phyloP scores from a whole-genome alignment of 208 protist genomes.

The Trypanosoma vivax region DNA sequence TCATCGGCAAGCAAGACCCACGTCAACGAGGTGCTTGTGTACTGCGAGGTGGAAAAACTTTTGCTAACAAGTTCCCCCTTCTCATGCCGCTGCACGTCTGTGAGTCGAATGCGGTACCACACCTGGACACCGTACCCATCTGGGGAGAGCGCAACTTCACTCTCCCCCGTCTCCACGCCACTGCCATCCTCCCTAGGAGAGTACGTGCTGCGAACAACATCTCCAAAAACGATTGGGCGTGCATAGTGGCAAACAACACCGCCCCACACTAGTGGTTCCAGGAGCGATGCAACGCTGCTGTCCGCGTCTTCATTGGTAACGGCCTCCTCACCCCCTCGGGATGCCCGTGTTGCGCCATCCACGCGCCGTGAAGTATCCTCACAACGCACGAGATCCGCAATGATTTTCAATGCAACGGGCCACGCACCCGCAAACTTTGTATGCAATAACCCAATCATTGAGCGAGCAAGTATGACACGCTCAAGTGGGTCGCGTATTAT shows the following conservation, averaged over 20 bases:
- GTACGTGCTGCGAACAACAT: slow-evolving; percentile 24
- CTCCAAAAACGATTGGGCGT: slow-evolving; percentile 62
- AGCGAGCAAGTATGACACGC: slow-evolving; percentile 54
- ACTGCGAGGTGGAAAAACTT: slow-evolving; percentile 54
- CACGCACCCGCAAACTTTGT: slow-evolving; percentile 73
- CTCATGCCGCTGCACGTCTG: slow-evolving; percentile 78
- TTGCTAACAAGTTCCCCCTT: slow-evolving; percentile 57
- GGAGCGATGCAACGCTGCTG: background rate
- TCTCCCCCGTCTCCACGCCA: background rate
- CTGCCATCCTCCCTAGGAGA: slow-evolving; percentile 2
- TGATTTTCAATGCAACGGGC: slow-evolving; percentile 50
- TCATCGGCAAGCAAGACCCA: slow-evolving; percentile 34
- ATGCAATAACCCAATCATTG: slow-evolving; percentile 79
- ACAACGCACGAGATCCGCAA: slow-evolving; percentile 41
- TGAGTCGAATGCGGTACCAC: slow-evolving; percentile 59
- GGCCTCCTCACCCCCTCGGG: background rate
- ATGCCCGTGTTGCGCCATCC: background rate
- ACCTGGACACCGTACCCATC: background rate
- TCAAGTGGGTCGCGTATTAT: slow-evolving; percentile 42
- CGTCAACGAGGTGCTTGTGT: slow-evolving; percentile 28
- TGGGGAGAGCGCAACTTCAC: background rate
- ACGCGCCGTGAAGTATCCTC: slow-evolving; percentile 33
- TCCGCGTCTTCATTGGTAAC: background rate
- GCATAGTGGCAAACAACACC: slow-evolving; percentile 61
- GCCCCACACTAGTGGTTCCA: slow-evolving; percentile 66